These are phyloP conservation scores for Kingdonia uniflora DNA, from an alignment of 164 flowering plant species.

Conservation along the genomic window DNA sequence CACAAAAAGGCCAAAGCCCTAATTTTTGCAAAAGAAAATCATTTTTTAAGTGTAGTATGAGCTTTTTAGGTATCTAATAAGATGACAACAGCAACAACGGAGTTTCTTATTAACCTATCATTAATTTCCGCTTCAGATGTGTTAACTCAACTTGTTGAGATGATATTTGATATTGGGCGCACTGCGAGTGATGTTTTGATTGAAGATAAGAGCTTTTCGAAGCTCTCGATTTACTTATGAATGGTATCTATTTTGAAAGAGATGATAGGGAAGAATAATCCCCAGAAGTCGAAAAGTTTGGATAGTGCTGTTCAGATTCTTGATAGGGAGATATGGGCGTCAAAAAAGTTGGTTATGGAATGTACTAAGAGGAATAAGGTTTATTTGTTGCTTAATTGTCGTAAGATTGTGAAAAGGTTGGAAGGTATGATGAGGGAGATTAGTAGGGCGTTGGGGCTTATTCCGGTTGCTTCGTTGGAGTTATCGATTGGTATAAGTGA, in stretches of 20 bases:
- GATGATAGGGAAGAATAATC: slow-evolving; percentile 23
- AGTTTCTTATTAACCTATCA: slow-evolving; percentile 5
- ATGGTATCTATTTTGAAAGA: slow-evolving; percentile 41
- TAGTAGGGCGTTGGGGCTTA: slow-evolving; percentile 39
- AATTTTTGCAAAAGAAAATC: no score
- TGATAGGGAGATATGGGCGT: slow-evolving; percentile 29
- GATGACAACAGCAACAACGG: no score
- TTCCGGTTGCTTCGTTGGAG: slow-evolving; percentile 43
- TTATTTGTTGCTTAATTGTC: slow-evolving; percentile 49
- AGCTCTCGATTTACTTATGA: slow-evolving; percentile 35
- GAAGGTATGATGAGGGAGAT: slow-evolving; percentile 38
- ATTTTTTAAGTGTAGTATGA: no score
- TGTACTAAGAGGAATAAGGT: slow-evolving; percentile 49
- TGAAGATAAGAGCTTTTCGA: slow-evolving; percentile 41
- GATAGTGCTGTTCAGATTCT: slow-evolving; percentile 32
- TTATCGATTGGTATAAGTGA: slow-evolving; percentile 32
- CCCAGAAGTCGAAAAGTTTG: slow-evolving; percentile 26
- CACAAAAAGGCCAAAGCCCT: no score
- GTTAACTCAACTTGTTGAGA: slow-evolving; percentile 27
- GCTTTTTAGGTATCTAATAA: no score
- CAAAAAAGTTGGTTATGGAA: slow-evolving; percentile 33
- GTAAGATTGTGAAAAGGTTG: slow-evolving; percentile 31
- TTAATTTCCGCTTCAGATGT: slow-evolving; percentile 28
- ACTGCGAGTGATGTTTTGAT: slow-evolving; percentile 39
- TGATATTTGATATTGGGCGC: slow-evolving; percentile 17